These are phyloP conservation scores for Zygosaccharomyces rouxii DNA, from an alignment of 805 yeast species.

Conservation along the genomic window DNA sequence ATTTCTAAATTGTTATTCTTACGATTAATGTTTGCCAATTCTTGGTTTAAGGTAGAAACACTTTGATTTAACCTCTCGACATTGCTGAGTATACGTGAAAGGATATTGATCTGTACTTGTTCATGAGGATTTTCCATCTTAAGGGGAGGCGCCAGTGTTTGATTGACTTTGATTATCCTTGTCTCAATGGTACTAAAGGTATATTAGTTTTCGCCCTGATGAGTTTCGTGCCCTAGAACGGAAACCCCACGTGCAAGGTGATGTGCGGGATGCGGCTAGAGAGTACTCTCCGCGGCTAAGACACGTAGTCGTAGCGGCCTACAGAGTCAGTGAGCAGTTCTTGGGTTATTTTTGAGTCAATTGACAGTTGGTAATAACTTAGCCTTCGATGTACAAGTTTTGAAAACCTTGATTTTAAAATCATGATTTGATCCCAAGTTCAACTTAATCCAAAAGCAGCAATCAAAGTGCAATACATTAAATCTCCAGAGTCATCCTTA, in stretches of 20 bases:
- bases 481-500: too few relatives aligned
- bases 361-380: too few relatives aligned
- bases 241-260: background rate
- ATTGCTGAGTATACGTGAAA: conserved; percentile 71
- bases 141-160: too few relatives aligned
- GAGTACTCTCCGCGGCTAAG: background rate
- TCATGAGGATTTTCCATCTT: conserved; percentile 83
- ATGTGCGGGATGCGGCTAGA: background rate
- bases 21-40: conserved; percentile 55
- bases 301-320: background rate
- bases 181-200: too few relatives aligned
- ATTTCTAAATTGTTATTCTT: conserved; percentile 67
- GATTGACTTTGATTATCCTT: too few relatives aligned
- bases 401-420: too few relatives aligned
- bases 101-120: conserved; percentile 68
- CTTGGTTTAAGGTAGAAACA: conserved; percentile 56
- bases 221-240: background rate
- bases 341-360: too few relatives aligned
- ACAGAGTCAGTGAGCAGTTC: too few relatives aligned
- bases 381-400: too few relatives aligned
- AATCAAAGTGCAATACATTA: too few relatives aligned
- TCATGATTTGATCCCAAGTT: too few relatives aligned
- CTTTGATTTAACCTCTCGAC: conserved; percentile 74
- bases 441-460: too few relatives aligned
- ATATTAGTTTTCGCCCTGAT: background rate